Base-by-base conservation (phyloP, 306 rosid genomes). In the Sicyos baderoa region DNA sequence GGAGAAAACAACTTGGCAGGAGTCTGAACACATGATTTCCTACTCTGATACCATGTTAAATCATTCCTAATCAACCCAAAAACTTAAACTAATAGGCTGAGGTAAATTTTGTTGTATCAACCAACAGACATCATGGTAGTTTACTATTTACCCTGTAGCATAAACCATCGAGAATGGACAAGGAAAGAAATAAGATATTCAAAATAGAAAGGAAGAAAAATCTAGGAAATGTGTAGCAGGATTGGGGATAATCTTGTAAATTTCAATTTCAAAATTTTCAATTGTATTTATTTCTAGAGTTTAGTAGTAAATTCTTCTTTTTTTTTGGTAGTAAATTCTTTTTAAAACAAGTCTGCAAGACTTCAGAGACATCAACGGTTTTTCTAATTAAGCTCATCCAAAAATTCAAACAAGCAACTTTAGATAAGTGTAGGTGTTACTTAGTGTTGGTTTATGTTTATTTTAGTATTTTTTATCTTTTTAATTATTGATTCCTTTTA, bases 151-250 rank as follows among this genome's bases (percentile, higher is more conserved):
- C 40, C 37, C 9, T 10, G 16, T 37, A 37, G 29, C 54, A 64
- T 62, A 62, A 40, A 62, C 68, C 29, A 18, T 2, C 9, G 0
- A 21, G 29, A 62, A 18, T 62, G 51, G n/a, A 17, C 29, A 1
- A 40, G 68, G 51, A 61, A 62, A 37, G 51, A 62, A 40, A 62
- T 62, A 16, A 40, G 47, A 29, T 60, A 16, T 59, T 29, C 47
- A 29, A 17, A 62, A 37, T 40, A 35, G 49, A 37, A 62, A n/a
- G 68, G 19, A 54, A 54, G 23, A 29, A 61, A 9, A n/a, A 40
- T 9, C 17, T 18, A 37, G 25, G 51, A 62, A 35, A 60, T 7
- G 47, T 32, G 5, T 32, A 32, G 11, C 13, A 58, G 40, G 18
- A 23, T 17, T 52, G 18, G 56, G 55, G 23, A 52, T 52, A 52